A percentile compares a stretch with the other conserved stretches of the same genome.
Conservation (phyloP, 805 yeast species). For the Yamadazyma laniorum region DNA sequence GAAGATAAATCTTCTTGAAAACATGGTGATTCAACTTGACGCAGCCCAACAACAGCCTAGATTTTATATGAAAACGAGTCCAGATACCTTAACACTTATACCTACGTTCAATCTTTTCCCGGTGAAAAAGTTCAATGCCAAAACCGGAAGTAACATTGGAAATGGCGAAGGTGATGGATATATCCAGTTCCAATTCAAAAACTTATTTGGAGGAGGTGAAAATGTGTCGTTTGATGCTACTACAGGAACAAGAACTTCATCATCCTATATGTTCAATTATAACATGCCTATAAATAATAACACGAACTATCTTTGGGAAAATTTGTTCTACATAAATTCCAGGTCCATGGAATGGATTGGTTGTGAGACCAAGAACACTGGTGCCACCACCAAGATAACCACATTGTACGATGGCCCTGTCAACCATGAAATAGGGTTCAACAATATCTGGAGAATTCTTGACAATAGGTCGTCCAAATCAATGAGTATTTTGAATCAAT, state of each 20-base stretch:
- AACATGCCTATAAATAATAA: constrained; percentile 45
- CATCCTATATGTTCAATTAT: constrained; percentile 49
- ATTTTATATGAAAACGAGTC: constrained; percentile 3
- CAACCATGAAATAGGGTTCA: constrained; percentile 50
- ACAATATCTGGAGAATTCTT: constrained; percentile 43
- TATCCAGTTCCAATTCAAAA: constrained; percentile 61
- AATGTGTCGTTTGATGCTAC: constrained; percentile 49
- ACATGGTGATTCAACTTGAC: constrained; percentile 10
- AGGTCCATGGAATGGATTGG: constrained; percentile 49
- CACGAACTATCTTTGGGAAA: constrained; percentile 40
- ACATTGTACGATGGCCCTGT: constrained; percentile 26
- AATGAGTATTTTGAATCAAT: constrained; percentile 32
- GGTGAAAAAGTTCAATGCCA: constrained; percentile 70
- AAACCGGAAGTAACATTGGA: constrained; percentile 94
- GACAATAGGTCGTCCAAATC: constrained; percentile 29
- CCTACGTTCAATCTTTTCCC: constrained; percentile 47
- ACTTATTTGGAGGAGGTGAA: constrained; percentile 60
- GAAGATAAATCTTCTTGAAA: constrained; percentile 23
- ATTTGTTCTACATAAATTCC: constrained; percentile 40
- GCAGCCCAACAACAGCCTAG: constrained; percentile 14
- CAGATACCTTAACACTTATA: constrained; percentile 24
- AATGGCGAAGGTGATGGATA: constrained; percentile 97
- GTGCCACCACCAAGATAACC: constrained; percentile 40
- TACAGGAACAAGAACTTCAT: constrained; percentile 48
- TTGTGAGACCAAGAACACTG: constrained; percentile 44